These are phyloP conservation scores for Jacaranda mimosifolia DNA, from an alignment of 257 asterid species.

Conservation along the genomic window DNA sequence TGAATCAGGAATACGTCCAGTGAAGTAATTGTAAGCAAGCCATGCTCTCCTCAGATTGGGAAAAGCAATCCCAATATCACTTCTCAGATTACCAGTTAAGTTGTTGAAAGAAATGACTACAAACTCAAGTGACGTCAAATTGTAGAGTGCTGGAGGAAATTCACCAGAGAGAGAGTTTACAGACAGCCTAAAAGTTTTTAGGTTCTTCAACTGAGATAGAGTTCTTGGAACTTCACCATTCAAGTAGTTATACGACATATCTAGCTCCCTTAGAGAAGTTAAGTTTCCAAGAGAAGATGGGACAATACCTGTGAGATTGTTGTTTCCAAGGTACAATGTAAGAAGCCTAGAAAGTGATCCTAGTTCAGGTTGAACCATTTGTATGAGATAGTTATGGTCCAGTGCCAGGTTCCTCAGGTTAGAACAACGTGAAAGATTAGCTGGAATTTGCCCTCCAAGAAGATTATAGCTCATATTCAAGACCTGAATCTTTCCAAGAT, in stretches of 20 bases:
- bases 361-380: slow-evolving; percentile 45
- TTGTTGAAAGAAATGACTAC: slow-evolving; percentile 47
- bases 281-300: slow-evolving; percentile 61
- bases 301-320: slow-evolving; percentile 58
- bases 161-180: slow-evolving; percentile 48
- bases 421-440: slow-evolving; percentile 41
- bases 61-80: slow-evolving; percentile 48
- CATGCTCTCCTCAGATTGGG: slow-evolving; percentile 47
- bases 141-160: slow-evolving; percentile 52
- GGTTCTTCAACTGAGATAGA: slow-evolving; percentile 35
- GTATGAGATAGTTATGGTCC: slow-evolving; percentile 48
- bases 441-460: slow-evolving; percentile 46
- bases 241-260: slow-evolving; percentile 53
- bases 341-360: slow-evolving; percentile 39
- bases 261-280: slow-evolving; percentile 48
- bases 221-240: slow-evolving; percentile 50
- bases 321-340: slow-evolving; percentile 47
- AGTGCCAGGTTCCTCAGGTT: slow-evolving; percentile 42
- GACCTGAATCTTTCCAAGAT: slow-evolving; percentile 46
- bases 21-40: slow-evolving; percentile 50
- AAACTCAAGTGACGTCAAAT: slow-evolving; percentile 47
- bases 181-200: slow-evolving; percentile 35
- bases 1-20: slow-evolving; percentile 53
- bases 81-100: slow-evolving; percentile 49
- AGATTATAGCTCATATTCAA: slow-evolving; percentile 51